phyloP scores from a whole-genome alignment of 257 asterid genomes.

The Solanum tacnaense region DNA sequence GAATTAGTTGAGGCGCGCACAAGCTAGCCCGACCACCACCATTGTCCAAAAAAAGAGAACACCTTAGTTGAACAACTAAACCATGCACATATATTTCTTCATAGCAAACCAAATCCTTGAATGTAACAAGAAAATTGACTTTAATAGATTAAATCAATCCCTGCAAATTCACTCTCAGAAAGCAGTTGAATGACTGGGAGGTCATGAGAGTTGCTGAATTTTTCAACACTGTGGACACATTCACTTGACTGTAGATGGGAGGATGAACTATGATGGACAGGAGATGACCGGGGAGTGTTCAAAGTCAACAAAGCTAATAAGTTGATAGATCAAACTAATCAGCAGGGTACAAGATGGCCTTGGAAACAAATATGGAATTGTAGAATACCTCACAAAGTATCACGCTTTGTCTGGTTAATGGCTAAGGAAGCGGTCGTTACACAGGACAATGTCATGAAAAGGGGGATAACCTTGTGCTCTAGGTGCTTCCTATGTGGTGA shows the following conservation, averaged over 20 bases:
- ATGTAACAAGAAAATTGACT: background rate
- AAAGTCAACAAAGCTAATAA: background rate
- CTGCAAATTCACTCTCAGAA: background rate
- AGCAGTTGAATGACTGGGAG: background rate
- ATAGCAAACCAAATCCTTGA: background rate
- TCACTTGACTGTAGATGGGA: background rate
- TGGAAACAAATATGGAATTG: background rate
- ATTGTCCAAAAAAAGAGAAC: background rate
- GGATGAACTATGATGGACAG: background rate
- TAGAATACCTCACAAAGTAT: background rate
- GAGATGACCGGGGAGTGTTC: background rate
- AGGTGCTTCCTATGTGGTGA: background rate
- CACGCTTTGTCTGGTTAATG: background rate
- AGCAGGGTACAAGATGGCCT: background rate
- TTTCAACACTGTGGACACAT: background rate
- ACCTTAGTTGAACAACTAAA: background rate
- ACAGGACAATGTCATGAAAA: background rate
- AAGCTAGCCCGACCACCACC: background rate
- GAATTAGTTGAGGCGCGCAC: background rate
- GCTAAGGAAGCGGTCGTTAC: background rate
- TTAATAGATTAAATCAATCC: background rate
- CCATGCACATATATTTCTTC: background rate
- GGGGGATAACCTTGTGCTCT: background rate
- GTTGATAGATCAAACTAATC: background rate
- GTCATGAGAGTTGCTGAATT: background rate